These are phyloP conservation scores for Chondrus crispus DNA, from an alignment of 23 red algal species.

Conservation along the genomic window DNA sequence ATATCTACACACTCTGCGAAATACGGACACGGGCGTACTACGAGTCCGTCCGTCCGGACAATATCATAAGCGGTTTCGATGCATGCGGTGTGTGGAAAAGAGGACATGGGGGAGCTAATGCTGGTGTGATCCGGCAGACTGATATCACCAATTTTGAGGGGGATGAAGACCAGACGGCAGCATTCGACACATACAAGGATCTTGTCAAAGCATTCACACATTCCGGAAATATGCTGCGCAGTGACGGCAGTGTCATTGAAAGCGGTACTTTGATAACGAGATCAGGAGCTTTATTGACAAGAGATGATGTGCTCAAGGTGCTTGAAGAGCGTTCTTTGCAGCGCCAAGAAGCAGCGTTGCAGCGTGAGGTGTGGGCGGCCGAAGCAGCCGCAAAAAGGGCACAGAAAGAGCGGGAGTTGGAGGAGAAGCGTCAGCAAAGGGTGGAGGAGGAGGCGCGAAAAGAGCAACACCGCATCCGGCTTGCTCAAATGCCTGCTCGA, in stretches of 20 bases:
- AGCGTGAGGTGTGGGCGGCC: no score
- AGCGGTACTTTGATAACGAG: background rate
- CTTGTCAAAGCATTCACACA: background rate
- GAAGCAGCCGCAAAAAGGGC: no score
- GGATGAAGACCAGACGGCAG: background rate
- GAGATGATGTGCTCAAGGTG: background rate
- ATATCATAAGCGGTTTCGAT: background rate
- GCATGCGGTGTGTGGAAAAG: background rate
- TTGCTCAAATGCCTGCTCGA: no score
- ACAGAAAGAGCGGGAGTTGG: no score
- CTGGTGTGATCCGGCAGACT: background rate
- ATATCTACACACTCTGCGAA: background rate
- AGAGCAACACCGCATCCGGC: no score
- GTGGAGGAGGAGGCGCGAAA: no score
- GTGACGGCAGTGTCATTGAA: background rate
- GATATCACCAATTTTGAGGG: background rate
- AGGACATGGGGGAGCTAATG: background rate
- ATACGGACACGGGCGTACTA: background rate
- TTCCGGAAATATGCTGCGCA: background rate
- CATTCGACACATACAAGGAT: background rate
- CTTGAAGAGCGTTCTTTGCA: no score
- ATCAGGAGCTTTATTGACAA: background rate
- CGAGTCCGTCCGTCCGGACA: no score
- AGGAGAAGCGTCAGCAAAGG: no score
- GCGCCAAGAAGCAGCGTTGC: no score